These are phyloP conservation scores for Geranium brycei DNA, from an alignment of 345 rosid genomes.

Conservation along the genomic window DNA sequence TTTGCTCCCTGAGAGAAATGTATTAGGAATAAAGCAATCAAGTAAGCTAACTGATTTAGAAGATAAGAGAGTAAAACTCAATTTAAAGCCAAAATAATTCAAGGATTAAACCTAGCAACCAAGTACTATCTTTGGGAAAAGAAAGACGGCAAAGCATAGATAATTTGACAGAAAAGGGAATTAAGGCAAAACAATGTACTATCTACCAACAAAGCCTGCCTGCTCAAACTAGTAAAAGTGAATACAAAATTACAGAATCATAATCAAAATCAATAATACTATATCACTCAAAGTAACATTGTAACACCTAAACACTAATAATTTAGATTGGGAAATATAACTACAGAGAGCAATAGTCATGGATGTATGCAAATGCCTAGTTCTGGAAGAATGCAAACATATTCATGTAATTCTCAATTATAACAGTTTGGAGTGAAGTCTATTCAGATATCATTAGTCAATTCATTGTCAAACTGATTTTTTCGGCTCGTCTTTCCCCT, in stretches of 20 bases:
- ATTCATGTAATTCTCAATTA: not conserved
- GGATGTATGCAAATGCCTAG: not conserved
- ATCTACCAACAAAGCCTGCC: not conserved
- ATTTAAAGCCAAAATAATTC: not conserved
- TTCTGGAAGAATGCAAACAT: not conserved
- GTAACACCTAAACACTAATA: too few species aligned
- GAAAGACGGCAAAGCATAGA: too few species aligned
- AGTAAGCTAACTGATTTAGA: not conserved
- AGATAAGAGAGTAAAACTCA: not conserved
- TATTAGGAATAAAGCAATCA: constrained; percentile 1
- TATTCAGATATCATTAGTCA: too few species aligned
- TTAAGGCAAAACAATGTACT: not conserved
- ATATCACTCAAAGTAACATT: not conserved
- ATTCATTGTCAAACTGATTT: too few species aligned
- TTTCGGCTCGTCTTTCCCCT: too few species aligned
- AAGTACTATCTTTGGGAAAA: not conserved
- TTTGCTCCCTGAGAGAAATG: constrained; percentile 58
- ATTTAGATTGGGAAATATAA: not conserved
- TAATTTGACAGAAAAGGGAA: too few species aligned
- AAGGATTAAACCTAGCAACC: not conserved
- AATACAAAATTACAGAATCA: too few species aligned
- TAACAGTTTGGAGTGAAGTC: not conserved
- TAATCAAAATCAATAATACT: not conserved
- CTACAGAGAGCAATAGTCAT: not conserved
- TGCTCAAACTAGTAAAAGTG: not conserved